Conservation (phyloP, 1,284 basidiomycete genomes). For the Singerocomus inundabilis region DNA sequence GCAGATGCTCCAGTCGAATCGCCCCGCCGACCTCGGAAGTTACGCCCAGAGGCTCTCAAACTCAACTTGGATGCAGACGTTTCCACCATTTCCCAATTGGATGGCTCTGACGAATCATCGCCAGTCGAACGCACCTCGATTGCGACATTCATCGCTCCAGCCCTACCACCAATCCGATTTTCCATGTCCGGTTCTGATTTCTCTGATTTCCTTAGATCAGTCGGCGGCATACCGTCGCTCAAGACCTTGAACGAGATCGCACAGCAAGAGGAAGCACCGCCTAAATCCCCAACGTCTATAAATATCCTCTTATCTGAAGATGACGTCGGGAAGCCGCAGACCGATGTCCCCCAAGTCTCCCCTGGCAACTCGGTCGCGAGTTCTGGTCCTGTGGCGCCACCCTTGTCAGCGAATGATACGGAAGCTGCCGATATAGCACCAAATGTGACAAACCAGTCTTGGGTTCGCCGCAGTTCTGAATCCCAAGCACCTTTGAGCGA, state of each 20-base stretch:
- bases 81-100: slow-evolving; percentile 29
- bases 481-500: slow-evolving; percentile 15
- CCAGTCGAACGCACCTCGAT: slow-evolving; percentile 64
- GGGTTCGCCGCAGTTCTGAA: slow-evolving; percentile 26
- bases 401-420: slow-evolving; percentile 1
- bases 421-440: slow-evolving; percentile 16
- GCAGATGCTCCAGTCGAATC: slow-evolving; percentile 25
- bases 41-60: slow-evolving; percentile 23
- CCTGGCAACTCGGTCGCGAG: not conserved
- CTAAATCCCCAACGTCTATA: slow-evolving; percentile 25
- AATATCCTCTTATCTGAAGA: slow-evolving; percentile 36
- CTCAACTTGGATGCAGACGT: slow-evolving; percentile 23
- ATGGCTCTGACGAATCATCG: slow-evolving; percentile 46
- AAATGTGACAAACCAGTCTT: slow-evolving; percentile 16
- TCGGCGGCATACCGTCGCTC: slow-evolving; percentile 44
- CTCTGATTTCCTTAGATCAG: slow-evolving; percentile 61
- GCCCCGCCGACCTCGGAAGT: slow-evolving; percentile 54
- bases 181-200: slow-evolving; percentile 82
- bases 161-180: slow-evolving; percentile 77
- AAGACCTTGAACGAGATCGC: slow-evolving; percentile 45
- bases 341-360: not conserved
- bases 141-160: slow-evolving; percentile 76
- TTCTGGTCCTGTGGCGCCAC: not conserved
- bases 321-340: slow-evolving; percentile 17
- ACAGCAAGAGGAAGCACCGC: slow-evolving; percentile 31